phyloP scores from a whole-genome alignment of 768 basidiomycete species.

The Tulasnella sp. region DNA sequence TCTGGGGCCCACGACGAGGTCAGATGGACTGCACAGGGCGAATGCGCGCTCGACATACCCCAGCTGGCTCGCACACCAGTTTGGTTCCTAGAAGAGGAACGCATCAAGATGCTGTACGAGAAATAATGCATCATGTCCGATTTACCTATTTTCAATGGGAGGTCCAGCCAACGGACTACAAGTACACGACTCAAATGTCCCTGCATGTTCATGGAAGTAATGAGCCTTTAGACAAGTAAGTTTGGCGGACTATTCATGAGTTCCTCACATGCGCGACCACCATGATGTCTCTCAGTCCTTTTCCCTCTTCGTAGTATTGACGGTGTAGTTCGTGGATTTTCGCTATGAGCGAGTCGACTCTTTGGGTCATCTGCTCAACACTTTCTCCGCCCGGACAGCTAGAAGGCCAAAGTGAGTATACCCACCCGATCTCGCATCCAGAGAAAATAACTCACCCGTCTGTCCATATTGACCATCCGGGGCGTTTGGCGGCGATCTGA shows the following conservation, averaged over 20 bases:
- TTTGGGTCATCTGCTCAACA: slow-evolving; percentile 60
- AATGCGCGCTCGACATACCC: slow-evolving; percentile 38
- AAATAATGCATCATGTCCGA: not conserved
- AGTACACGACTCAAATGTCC: slow-evolving; percentile 65
- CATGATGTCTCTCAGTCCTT: slow-evolving; percentile 64
- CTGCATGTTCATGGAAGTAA: slow-evolving; percentile 62
- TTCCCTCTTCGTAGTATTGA: slow-evolving; percentile 55
- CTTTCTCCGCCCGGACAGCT: slow-evolving; percentile 88
- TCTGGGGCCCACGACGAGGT: too few relatives aligned
- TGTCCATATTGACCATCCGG: slow-evolving; percentile 72
- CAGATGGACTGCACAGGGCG: too few relatives aligned
- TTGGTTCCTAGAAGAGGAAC: slow-evolving; percentile 43
- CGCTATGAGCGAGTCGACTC: slow-evolving; percentile 66
- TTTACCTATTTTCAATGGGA: slow-evolving; percentile 50
- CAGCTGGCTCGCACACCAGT: slow-evolving; percentile 77
- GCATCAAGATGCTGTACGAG: not conserved
- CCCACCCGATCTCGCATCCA: too few relatives aligned
- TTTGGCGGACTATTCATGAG: too few relatives aligned
- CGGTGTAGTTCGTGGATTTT: slow-evolving; percentile 69
- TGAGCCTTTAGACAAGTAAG: slow-evolving; percentile 30
- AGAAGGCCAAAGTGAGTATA: slow-evolving; percentile 8
- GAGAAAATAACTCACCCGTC: slow-evolving; percentile 46
- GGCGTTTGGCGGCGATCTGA: slow-evolving; percentile 57
- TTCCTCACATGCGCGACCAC: slow-evolving; percentile 68
- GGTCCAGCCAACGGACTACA: slow-evolving; percentile 72